Percentiles rank a stretch among this genome's conserved stretches.
Conservation (phyloP, 495 filamentous ascomycete species). For the Xylaria scruposa region DNA sequence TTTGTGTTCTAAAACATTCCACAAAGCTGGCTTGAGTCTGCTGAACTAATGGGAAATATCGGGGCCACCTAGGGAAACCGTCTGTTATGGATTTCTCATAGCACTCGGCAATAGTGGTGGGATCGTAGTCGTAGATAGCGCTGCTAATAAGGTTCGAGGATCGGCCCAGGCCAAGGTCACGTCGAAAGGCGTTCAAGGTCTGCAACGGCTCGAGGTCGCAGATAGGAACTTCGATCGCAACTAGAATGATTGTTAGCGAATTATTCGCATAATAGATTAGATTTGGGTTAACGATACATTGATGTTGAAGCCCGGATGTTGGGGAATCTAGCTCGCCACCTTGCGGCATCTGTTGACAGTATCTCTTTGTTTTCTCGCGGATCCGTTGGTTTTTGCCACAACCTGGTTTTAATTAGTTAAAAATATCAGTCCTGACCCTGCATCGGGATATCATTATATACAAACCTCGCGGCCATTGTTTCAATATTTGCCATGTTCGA, state of each 20-base stretch:
- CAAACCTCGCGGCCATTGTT: neutral
- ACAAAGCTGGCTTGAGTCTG: neutral
- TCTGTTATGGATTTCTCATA: neutral
- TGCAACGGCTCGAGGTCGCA: neutral
- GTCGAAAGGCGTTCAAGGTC: constrained; percentile 1
- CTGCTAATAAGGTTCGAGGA: constrained; percentile 21
- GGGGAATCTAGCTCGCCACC: neutral
- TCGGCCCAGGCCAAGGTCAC: neutral
- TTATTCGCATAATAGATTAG: neutral
- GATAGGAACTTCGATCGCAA: neutral
- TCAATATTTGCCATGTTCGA: neutral
- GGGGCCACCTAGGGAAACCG: neutral
- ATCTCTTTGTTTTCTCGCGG: neutral
- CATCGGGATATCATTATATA: neutral
- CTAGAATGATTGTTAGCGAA: neutral
- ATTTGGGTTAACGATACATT: neutral
- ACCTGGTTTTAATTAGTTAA: neutral
- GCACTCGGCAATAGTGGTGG: neutral
- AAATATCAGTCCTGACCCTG: neutral
- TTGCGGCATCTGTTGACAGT: neutral
- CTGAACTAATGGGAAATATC: neutral
- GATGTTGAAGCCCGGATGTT: neutral
- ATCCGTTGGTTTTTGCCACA: neutral
- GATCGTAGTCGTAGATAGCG: constrained; percentile 2
- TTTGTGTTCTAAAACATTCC: neutral